Conservation (phyloP, 192 early-diverging fungal species). For the Backusella liffmaniae region DNA sequence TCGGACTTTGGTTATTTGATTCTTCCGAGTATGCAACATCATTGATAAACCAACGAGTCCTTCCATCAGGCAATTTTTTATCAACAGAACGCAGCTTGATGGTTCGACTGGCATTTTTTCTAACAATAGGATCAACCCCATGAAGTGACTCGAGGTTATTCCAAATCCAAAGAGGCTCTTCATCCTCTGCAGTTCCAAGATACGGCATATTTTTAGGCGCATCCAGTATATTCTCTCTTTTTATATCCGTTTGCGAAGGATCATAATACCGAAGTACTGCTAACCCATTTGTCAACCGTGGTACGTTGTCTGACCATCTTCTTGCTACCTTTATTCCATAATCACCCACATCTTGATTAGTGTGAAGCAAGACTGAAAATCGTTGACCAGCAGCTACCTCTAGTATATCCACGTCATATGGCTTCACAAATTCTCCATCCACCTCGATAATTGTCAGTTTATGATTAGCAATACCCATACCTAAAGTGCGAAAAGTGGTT, state of each 20-base stretch:
- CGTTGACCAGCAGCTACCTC: conserved; percentile 45
- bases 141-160: conserved; percentile 13
- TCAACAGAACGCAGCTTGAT: conserved; percentile 19
- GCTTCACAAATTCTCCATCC: conserved; percentile 46
- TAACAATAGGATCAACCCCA: conserved; percentile 15
- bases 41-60: conserved; percentile 25
- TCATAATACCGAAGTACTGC: conserved; percentile 27
- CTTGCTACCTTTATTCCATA: conserved; percentile 29
- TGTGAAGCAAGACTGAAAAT: conserved; percentile 46
- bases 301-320: conserved; percentile 19
- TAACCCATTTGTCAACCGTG: conserved; percentile 14
- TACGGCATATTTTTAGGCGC: neutral
- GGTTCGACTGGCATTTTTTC: conserved; percentile 8
- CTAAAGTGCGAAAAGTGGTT: conserved; percentile 42
- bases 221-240: neutral
- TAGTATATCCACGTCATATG: conserved; percentile 34
- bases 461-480: conserved; percentile 47
- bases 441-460: conserved; percentile 55
- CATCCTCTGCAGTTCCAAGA: neutral
- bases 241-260: neutral
- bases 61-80: conserved; percentile 4
- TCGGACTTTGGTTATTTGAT: neutral
- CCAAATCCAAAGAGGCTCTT: conserved; percentile 22
- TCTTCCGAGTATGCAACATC: conserved; percentile 17
- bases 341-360: conserved; percentile 27